These are phyloP conservation scores for Solanum appendiculatum DNA, from an alignment of 257 asterid species.

Conservation along the genomic window DNA sequence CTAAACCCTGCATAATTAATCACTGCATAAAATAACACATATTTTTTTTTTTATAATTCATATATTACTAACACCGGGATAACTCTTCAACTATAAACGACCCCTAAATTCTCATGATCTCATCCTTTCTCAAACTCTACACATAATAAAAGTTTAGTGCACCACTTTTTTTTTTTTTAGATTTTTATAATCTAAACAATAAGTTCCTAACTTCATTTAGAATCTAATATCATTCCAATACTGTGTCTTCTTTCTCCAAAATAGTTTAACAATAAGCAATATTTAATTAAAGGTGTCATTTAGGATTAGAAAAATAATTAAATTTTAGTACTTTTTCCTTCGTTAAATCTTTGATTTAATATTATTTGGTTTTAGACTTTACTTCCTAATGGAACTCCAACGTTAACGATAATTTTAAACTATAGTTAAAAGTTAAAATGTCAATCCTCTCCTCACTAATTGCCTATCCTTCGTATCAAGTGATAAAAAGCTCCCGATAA, in stretches of 20 bases:
- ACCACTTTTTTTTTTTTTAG: neutral
- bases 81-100: no score
- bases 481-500: neutral
- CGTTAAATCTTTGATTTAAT: neutral
- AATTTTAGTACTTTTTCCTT: neutral
- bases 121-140: no score
- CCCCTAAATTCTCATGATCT: no score
- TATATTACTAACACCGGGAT: no score
- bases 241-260: neutral
- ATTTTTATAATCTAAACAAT: neutral
- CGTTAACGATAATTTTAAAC: neutral
- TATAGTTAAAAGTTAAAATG: neutral
- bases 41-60: no score
- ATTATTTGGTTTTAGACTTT: neutral
- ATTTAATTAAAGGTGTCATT: neutral
- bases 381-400: neutral
- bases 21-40: no score
- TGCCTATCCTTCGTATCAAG: neutral
- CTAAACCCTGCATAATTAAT: no score
- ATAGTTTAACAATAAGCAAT: neutral
- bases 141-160: neutral
- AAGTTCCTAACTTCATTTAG: neutral
- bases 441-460: neutral
- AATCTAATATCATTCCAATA: neutral
- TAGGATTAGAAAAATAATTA: neutral